phyloP scores from a whole-genome alignment of 306 rosid species.

The Canavalia gladiata region DNA sequence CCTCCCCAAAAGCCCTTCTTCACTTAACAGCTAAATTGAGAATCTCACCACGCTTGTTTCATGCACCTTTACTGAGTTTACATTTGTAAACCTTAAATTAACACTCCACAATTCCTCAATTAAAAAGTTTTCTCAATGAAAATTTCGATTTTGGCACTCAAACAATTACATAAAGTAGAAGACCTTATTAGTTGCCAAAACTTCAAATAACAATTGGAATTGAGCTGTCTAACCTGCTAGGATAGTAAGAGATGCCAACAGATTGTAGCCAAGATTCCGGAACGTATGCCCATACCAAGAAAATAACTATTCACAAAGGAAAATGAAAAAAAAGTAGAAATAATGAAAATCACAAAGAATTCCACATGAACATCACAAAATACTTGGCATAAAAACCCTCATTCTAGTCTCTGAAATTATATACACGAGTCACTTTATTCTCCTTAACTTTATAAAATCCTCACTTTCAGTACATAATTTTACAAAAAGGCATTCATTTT shows the following conservation, averaged over 20 bases:
- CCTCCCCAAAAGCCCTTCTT: neutral
- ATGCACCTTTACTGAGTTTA: slow-evolving; percentile 37
- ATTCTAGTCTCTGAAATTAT: no score
- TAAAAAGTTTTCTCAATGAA: neutral
- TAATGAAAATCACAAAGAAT: slow-evolving; percentile 24
- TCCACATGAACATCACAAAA: neutral
- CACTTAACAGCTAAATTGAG: slow-evolving; percentile 37
- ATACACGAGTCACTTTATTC: no score
- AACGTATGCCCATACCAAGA: slow-evolving; percentile 94
- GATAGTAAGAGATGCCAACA: slow-evolving; percentile 83
- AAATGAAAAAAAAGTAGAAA: neutral
- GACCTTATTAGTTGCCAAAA: slow-evolving; percentile 22
- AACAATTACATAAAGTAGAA: neutral
- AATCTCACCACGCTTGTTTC: slow-evolving; percentile 19
- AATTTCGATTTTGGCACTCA: neutral
- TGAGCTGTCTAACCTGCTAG: slow-evolving; percentile 75
- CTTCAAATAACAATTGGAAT: slow-evolving; percentile 25
- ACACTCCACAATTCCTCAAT: neutral
- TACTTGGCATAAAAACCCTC: neutral
- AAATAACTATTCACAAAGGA: slow-evolving; percentile 65
- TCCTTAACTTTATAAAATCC: no score
- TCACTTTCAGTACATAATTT: no score
- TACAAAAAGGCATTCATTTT: no score
- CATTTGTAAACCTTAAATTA: slow-evolving; percentile 4
- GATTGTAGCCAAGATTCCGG: slow-evolving; percentile 91